Evolutionary conservation across 176 grass and related monocot species (phyloP).

Genomic region (Saccharum officinarum): DNA sequence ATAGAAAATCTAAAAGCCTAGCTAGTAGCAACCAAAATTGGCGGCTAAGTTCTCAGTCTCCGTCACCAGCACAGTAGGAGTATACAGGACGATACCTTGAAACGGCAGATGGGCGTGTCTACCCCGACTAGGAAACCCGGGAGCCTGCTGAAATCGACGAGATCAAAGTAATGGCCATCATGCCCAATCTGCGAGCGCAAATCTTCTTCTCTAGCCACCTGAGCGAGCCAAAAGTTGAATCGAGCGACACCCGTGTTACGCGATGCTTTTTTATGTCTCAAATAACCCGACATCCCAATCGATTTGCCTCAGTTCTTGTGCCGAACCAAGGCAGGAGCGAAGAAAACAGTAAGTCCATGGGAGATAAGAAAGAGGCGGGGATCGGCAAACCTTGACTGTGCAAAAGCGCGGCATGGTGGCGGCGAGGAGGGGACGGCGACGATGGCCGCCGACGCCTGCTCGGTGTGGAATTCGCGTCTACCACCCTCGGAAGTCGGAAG

Average conservation of each 20-base stretch:
- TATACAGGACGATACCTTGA: background rate
- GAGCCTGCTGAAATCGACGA: slow-evolving; percentile 6
- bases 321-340: background rate
- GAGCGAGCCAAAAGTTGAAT: background rate
- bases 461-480: background rate
- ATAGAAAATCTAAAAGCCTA: background rate
- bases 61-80: background rate
- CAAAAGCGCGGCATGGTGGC: background rate
- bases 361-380: background rate
- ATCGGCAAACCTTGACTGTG: background rate
- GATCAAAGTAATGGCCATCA: slow-evolving; percentile 12
- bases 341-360: background rate
- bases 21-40: background rate
- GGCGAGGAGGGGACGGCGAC: background rate
- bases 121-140: background rate
- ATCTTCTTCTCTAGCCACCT: slow-evolving; percentile 21
- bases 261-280: background rate
- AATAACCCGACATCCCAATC: background rate
- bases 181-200: background rate
- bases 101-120: background rate
- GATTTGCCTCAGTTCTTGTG: background rate
- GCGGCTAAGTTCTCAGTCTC: background rate
- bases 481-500: too few species aligned
- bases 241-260: background rate
- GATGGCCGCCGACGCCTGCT: background rate